phyloP scores from a whole-genome alignment of 805 yeast genomes.

The Hanseniaspora thailandica region DNA sequence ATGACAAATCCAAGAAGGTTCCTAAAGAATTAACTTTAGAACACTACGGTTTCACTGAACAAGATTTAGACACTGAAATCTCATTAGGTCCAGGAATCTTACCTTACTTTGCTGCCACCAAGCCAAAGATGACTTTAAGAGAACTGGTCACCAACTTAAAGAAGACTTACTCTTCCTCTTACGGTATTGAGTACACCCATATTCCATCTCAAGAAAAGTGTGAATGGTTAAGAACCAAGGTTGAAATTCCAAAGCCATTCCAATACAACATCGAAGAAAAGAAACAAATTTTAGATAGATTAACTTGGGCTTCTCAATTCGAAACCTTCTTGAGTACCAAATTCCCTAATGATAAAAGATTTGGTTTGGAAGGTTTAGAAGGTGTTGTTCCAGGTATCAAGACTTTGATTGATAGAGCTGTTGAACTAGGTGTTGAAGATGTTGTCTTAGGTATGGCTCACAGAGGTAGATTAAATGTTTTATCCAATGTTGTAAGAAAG shows the following conservation, averaged over 20 bases:
- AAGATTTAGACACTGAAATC: conserved; percentile 71
- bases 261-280: conserved; percentile 77
- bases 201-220: conserved; percentile 90
- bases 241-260: conserved; percentile 84
- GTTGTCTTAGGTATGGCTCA: conserved; percentile 99
- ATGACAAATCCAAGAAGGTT: conserved; percentile 37
- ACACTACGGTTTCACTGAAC: conserved; percentile 80
- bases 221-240: conserved; percentile 96
- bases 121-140: conserved; percentile 52
- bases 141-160: conserved; percentile 75
- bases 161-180: conserved; percentile 69
- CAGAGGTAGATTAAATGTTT: conserved; percentile 96
- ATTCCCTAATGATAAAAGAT: conserved; percentile 97
- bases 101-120: conserved; percentile 71
- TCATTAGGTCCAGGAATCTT: conserved; percentile 95
- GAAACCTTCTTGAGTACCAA: conserved; percentile 87
- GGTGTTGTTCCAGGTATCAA: conserved; percentile 93
- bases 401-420: conserved; percentile 86
- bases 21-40: conserved; percentile 88
- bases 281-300: conserved; percentile 89
- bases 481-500: conserved; percentile 95
- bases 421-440: conserved; percentile 86
- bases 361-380: conserved; percentile 98
- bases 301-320: conserved; percentile 92
- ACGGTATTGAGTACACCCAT: conserved; percentile 93